phyloP scores from a whole-genome alignment of 441 rosid genomes.

The Macaranga tanarius region DNA sequence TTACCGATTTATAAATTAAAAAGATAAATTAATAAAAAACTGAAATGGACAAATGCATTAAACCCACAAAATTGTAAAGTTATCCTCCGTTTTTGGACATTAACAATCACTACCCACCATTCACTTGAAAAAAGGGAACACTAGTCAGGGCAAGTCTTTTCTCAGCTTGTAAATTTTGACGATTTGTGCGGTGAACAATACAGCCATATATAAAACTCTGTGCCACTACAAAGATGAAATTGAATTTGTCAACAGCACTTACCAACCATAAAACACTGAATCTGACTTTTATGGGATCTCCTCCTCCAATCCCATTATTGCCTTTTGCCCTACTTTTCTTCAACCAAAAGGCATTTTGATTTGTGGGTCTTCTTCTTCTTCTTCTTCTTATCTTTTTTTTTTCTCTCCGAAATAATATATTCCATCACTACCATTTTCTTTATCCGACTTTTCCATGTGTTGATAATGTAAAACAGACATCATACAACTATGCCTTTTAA shows the following conservation, averaged over 20 bases:
- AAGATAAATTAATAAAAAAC: too few relatives aligned
- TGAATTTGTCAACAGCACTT: slow-evolving; percentile 28
- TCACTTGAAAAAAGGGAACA: background rate
- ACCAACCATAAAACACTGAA: background rate
- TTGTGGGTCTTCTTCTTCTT: background rate
- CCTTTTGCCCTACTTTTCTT: slow-evolving; percentile 18
- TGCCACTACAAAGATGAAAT: background rate
- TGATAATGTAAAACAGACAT: background rate
- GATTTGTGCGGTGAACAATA: background rate
- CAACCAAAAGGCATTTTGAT: slow-evolving; percentile 17
- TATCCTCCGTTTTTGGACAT: too few relatives aligned
- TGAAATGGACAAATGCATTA: too few relatives aligned
- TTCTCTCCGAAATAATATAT: background rate
- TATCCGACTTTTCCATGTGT: slow-evolving; percentile 8
- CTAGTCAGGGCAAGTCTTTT: background rate
- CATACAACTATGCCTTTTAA: background rate
- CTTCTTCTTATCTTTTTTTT: background rate
- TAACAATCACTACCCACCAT: too few relatives aligned
- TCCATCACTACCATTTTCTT: background rate
- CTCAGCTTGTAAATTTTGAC: slow-evolving; percentile 3
- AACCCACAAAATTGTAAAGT: too few relatives aligned
- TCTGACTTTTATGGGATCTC: slow-evolving; percentile 8
- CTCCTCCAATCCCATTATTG: background rate
- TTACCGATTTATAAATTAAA: too few relatives aligned
- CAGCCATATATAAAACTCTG: background rate